Base-by-base conservation (phyloP, 495 filamentous ascomycete genomes). In the Penicillium ochrochloron region DNA sequence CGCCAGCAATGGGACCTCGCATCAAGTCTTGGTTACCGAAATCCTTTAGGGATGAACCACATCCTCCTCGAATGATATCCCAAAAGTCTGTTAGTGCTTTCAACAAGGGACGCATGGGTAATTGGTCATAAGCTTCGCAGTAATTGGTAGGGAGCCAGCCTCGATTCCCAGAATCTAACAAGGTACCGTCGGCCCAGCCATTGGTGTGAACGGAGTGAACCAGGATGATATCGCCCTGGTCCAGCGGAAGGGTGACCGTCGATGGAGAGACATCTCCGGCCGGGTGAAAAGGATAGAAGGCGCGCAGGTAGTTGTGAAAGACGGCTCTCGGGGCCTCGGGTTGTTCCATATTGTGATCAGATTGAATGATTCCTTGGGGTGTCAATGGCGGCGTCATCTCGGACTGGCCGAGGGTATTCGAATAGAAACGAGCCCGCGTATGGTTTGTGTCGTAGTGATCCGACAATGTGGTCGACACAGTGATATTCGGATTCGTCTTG, bases 141-240 rank as follows among this genome's bases (percentile, higher is more conserved):
- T 98, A 98, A 75, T 99, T 99, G 4, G 96, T 98, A 33, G 96
- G 96, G 61, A 99, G 80, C 96, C 96, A 99, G 61, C 96, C 96
- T 69, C 96, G 86, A 60, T 90, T 90, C 19, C 94, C 95, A 14
- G 92, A 90, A 58, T 90, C 85, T 58, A 99, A 78, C 50, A 97
- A 82, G n/a, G 96, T 99, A 44, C 96, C 96, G 76, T 99, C 96
- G 44, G 95, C 96, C 96, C 96, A 99, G 69, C 96, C 96, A 80
- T 97, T 99, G 55, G 92, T 93, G 78, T 99, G 96, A 67, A 99
- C 90, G 15, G 95, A 97, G 76, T 99, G 96, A 37, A 99, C 89
- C 60, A 99, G 77, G 57, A 99, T 91, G 25, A 99, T 86, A 68
- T 98, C 96, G 57, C 95, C 96, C 67, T 90, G 86, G 67, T 92